These are phyloP conservation scores for Coemansia sp. DNA, from an alignment of 192 early-diverging fungal species.

Conservation along the genomic window DNA sequence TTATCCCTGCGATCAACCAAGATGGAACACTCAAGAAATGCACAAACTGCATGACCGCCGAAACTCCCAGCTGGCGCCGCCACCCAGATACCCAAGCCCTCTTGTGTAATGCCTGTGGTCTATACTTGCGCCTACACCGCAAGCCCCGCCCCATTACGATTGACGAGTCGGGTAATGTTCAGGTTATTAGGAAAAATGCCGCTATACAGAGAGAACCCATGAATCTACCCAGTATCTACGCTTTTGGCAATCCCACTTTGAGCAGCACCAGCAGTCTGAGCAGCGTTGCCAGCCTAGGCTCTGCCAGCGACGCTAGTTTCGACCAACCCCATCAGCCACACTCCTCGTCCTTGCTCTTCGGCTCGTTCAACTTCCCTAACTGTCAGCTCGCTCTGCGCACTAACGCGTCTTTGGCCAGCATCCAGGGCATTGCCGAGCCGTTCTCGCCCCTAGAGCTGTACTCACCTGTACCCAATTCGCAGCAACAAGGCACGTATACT, in stretches of 20 bases:
- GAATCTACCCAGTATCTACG: conserved; percentile 17
- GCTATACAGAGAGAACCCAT: conserved; percentile 49
- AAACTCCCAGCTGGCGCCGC: conserved; percentile 68
- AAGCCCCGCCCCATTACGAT: conserved; percentile 42
- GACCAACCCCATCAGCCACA: background rate
- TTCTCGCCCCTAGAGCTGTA: conserved; percentile 4
- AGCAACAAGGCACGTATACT: background rate
- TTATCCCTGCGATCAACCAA: conserved; percentile 52
- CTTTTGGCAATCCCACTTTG: background rate
- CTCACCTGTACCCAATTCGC: background rate
- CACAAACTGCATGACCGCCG: conserved; percentile 63
- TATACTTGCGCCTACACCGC: conserved; percentile 46
- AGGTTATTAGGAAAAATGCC: conserved; percentile 53
- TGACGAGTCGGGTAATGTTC: conserved; percentile 40
- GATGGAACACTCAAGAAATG: conserved; percentile 52
- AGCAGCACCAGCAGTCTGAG: background rate
- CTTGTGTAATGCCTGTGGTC: conserved; percentile 70
- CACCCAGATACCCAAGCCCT: conserved; percentile 63
- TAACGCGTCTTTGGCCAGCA: background rate
- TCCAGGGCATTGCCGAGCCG: background rate
- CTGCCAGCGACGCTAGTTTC: background rate
- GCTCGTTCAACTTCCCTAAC: background rate
- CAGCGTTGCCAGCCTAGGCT: background rate
- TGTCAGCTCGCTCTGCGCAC: background rate
- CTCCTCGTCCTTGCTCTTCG: background rate